Percentiles rank a stretch among this genome's conserved stretches.
Evolutionary conservation across 2,329 filamentous ascomycete genomes (phyloP).

Genomic region (Botryotinia convoluta): DNA sequence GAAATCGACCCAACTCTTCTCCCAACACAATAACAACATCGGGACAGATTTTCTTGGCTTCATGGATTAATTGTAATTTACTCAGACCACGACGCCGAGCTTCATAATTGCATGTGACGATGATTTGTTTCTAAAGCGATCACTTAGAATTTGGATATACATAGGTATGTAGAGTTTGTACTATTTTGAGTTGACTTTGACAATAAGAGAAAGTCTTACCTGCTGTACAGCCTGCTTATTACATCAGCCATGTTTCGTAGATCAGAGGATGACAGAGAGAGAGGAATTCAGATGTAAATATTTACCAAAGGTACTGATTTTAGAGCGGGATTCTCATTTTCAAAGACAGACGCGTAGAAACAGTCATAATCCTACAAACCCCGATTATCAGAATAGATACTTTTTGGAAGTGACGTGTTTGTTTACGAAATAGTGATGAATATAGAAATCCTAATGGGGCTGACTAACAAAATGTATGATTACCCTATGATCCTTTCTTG

Average conservation of each 20-base stretch:
- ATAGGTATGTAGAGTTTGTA: background rate
- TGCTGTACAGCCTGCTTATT: conserved; percentile 37
- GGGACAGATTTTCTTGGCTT: conserved; percentile 77
- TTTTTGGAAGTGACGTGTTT: conserved; percentile 7
- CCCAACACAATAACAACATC: conserved; percentile 83
- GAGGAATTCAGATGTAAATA: conserved; percentile 42
- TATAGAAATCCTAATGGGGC: conserved; percentile 4
- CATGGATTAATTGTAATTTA: conserved; percentile 82
- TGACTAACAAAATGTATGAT: conserved; percentile 27
- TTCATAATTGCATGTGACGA: conserved; percentile 92
- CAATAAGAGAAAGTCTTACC: conserved; percentile 25
- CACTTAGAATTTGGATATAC: background rate
- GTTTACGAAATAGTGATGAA: background rate
- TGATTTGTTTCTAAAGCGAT: conserved; percentile 55
- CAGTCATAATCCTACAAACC: conserved; percentile 70
- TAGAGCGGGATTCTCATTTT: conserved; percentile 73
- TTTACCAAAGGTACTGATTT: conserved; percentile 75
- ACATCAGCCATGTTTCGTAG: conserved; percentile 26
- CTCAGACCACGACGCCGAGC: conserved; percentile 69
- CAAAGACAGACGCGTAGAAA: conserved; percentile 88
- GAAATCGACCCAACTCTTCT: conserved; percentile 81
- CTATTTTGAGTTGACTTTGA: background rate
- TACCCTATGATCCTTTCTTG: conserved; percentile 24
- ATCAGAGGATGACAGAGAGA: background rate
- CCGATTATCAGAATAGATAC: conserved; percentile 9